Evolutionary conservation across 345 rosid species (phyloP), one percentile per base, ranked within the genome.

Genomic region (Linum usitatissimum): DNA sequence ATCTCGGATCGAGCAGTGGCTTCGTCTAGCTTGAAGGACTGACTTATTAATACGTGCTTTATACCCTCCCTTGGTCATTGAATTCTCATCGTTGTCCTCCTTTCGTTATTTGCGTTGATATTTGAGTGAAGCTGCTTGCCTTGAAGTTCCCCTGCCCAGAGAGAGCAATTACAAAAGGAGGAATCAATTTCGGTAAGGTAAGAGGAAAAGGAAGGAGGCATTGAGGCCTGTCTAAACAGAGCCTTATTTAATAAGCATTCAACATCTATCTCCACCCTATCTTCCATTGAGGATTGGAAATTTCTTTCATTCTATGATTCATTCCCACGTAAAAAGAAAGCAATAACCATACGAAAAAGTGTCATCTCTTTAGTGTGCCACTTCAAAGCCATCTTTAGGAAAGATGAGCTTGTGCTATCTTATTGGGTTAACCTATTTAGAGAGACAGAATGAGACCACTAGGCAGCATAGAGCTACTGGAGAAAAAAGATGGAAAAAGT

Each of bases 191-290:
- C 51, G 9, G 51, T 45, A 45, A 45, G 51, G 51, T 45, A 45
- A 45, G 51, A 45, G 51, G 51, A 45, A 45, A 45, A 45, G 51
- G 51, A 45, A 45, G 51, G 51, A 45, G 51, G 51, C 51, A 45
- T 45, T 45, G 51, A 45, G 51, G 51, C 51, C 51, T 10, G 51
- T 45, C 51, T 45, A 45, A 45, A 45, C 51, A 45, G 51, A 45
- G 51, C 51, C 51, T 45, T 45, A 45, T 45, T 45, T 45, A 45
- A 45, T 45, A 45, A 45, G 51, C 51, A 45, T 45, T 45, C 51
- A 10, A 10, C 51, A 45, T 3, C 51, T 45, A 3, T 45, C 51
- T 45, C 51, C 51, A 10, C 51, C 51, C 51, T 0, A 2, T 45
- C 51, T 45, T 45, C 51, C 51, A 45, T 45, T 45, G 51, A 45